A percentile compares a stretch with the other conserved stretches of the same genome.
These are phyloP conservation scores for Trypanosoma cruzi DNA, from an alignment of 208 protist species.

Conservation along the genomic window DNA sequence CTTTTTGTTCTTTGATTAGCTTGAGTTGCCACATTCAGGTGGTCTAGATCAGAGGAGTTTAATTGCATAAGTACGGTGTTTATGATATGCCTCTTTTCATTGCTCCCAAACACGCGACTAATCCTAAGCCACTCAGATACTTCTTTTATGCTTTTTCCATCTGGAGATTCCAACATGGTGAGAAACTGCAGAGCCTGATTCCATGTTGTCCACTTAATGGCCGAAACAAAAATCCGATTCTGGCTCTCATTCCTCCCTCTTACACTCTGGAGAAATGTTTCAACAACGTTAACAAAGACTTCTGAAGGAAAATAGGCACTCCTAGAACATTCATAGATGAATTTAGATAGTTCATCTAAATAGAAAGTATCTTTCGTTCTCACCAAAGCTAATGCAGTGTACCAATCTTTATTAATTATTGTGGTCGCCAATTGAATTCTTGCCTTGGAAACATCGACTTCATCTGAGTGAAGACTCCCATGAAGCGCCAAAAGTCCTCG, in stretches of 20 bases:
- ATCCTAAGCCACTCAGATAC: constrained; percentile 17
- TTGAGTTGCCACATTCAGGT: not conserved
- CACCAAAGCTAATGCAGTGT: constrained; percentile 42
- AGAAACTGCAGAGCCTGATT: constrained; percentile 22
- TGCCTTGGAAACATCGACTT: constrained; percentile 32
- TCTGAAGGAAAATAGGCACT: constrained; percentile 18
- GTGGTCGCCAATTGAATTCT: constrained; percentile 44
- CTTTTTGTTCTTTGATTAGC: not conserved
- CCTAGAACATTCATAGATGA: constrained; percentile 28
- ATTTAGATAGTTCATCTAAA: constrained; percentile 14
- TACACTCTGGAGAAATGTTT: constrained; percentile 5
- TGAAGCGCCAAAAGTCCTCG: constrained; percentile 70
- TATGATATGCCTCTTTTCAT: constrained; percentile 8
- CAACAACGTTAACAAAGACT: constrained; percentile 6
- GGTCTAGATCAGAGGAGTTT: not conserved
- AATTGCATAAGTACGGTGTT: constrained; percentile 10
- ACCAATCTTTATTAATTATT: constrained; percentile 52
- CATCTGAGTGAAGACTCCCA: constrained; percentile 22
- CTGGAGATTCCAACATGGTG: constrained; percentile 10
- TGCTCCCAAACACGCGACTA: constrained; percentile 6
- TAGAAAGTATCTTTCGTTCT: constrained; percentile 19
- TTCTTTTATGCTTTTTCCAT: constrained; percentile 7
- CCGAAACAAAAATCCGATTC: constrained; percentile 22
- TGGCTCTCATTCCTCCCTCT: constrained; percentile 13
- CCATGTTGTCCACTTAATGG: constrained; percentile 29